Evolutionary conservation across 371 early-diverging fungal genomes (phyloP).

Genomic region (Mortierella sp.): DNA sequence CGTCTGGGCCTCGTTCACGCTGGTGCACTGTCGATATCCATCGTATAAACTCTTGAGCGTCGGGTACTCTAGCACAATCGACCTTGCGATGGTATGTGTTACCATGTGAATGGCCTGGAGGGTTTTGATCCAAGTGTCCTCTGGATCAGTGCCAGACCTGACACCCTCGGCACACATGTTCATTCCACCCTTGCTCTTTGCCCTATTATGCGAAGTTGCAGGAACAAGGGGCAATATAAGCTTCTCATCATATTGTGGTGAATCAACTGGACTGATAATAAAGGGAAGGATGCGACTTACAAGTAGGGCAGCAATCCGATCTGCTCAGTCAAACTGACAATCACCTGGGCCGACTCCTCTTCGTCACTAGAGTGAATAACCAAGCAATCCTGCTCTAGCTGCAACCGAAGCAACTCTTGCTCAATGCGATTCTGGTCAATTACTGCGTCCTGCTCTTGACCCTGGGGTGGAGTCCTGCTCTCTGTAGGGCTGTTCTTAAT

Average conservation of each 20-base stretch:
- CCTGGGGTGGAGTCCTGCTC: neutral
- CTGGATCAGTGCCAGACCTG: conserved; percentile 61
- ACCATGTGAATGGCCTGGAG: conserved; percentile 75
- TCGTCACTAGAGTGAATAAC: conserved; percentile 58
- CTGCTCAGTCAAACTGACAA: conserved; percentile 69
- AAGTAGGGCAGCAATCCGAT: conserved; percentile 69
- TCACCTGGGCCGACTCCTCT: conserved; percentile 64
- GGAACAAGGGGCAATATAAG: too few relatives aligned
- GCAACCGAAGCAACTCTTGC: conserved; percentile 55
- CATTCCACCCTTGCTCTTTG: conserved; percentile 44
- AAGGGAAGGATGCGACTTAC: conserved; percentile 45
- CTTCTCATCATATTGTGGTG: too few relatives aligned
- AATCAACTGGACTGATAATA: too few relatives aligned
- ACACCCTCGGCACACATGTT: conserved; percentile 56
- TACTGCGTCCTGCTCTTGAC: neutral
- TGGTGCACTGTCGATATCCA: conserved; percentile 56
- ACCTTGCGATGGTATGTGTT: conserved; percentile 66
- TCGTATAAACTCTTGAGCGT: conserved; percentile 64
- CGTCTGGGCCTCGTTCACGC: conserved; percentile 42
- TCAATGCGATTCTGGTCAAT: conserved; percentile 53
- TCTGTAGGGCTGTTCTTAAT: neutral
- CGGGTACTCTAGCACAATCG: conserved; percentile 66
- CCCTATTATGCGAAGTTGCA: neutral
- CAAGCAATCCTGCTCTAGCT: conserved; percentile 60
- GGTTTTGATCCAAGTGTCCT: conserved; percentile 73